Conservation (phyloP, 164 flowering plant species). For the Annona cherimola region DNA sequence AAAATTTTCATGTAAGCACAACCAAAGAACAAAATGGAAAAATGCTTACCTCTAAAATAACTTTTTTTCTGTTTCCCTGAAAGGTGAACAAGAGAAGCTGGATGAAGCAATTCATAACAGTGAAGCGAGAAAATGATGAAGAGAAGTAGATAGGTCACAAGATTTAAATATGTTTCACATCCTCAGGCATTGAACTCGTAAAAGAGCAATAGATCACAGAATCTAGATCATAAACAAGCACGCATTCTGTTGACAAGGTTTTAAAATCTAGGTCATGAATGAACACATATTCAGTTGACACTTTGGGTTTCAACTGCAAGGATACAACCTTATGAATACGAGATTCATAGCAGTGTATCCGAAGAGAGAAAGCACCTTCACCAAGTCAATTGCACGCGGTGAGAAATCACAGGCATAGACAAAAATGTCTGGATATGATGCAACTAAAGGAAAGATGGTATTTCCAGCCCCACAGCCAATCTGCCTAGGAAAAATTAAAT, state of each 20-base stretch:
- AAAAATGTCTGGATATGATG: conserved; percentile 65
- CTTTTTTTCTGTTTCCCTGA: conserved; percentile 51
- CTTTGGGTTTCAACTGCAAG: too few relatives aligned
- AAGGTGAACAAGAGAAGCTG: conserved; percentile 1
- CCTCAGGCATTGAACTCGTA: background rate
- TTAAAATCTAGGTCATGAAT: too few relatives aligned
- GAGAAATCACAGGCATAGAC: conserved; percentile 96
- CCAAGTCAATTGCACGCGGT: conserved; percentile 78
- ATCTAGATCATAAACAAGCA: background rate
- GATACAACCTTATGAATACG: too few relatives aligned
- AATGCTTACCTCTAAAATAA: conserved; percentile 53
- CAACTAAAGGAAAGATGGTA: conserved; percentile 78
- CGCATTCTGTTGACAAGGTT: too few relatives aligned
- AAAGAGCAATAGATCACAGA: background rate
- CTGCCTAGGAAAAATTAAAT: conserved; percentile 27
- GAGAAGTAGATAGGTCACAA: background rate
- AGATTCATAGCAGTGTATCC: too few relatives aligned
- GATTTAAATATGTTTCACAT: background rate
- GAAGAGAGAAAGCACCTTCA: conserved; percentile 52
- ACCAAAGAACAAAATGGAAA: background rate
- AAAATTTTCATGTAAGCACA: too few relatives aligned
- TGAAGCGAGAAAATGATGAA: background rate
- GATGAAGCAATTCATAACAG: background rate
- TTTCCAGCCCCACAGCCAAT: conserved; percentile 99
- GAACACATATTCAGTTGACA: too few relatives aligned